phyloP scores from a whole-genome alignment of 371 early-diverging fungal genomes.

The Rhizomucor pusillus region DNA sequence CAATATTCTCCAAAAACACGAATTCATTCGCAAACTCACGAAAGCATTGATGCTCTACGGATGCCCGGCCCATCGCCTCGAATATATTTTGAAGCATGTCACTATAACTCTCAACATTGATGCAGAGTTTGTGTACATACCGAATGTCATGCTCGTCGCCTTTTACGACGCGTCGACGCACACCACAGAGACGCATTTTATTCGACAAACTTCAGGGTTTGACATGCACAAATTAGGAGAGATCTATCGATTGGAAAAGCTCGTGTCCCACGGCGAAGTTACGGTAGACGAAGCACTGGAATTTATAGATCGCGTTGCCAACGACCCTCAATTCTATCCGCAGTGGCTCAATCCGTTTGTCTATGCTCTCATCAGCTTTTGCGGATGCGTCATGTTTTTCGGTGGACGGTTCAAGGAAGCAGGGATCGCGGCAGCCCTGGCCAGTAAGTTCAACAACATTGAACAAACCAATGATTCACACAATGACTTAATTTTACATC shows the following conservation, averaged over 20 bases:
- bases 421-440: conserved; percentile 36
- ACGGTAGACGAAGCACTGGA: conserved; percentile 53
- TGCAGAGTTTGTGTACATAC: conserved; percentile 66
- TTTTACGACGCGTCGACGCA: conserved; percentile 70
- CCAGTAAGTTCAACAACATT: conserved; percentile 25
- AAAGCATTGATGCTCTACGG: conserved; percentile 57
- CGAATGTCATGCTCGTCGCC: conserved; percentile 67
- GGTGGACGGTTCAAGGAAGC: conserved; percentile 42
- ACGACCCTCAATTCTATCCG: conserved; percentile 40
- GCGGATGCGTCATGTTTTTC: conserved; percentile 44
- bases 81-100: conserved; percentile 46
- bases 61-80: conserved; percentile 58
- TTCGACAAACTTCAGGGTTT: conserved; percentile 54
- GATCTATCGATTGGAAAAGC: conserved; percentile 51
- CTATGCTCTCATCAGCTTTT: conserved; percentile 49
- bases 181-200: conserved; percentile 73
- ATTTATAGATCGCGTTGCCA: conserved; percentile 36
- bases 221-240: conserved; percentile 66
- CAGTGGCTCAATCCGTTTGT: conserved; percentile 45
- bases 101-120: conserved; percentile 59
- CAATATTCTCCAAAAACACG: conserved; percentile 56
- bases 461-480: neutral
- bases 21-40: conserved; percentile 50
- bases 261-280: conserved; percentile 45
- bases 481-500: neutral